A percentile compares a stretch with the other conserved stretches of the same genome.
Evolutionary conservation across 345 rosid species (phyloP).

Genomic region (Lumnitzera racemosa): DNA sequence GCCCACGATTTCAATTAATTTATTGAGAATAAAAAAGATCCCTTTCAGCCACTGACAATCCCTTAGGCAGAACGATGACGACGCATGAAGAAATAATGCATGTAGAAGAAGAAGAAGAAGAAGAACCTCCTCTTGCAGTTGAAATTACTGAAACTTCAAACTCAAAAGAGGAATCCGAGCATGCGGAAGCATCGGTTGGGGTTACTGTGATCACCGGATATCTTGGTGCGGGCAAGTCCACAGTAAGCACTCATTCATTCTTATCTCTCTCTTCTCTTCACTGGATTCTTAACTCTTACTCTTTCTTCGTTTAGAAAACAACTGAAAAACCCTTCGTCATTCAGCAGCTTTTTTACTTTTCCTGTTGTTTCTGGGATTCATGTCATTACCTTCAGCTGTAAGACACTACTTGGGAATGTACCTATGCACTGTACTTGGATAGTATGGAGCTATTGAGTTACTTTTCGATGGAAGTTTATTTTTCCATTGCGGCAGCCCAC

Average conservation of each 20-base stretch:
- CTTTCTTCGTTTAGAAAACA: neutral
- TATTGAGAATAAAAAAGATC: too few relatives aligned
- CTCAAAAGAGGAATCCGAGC: constrained; percentile 1
- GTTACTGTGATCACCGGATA: constrained; percentile 89
- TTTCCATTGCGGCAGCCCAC: too few relatives aligned
- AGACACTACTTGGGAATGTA: too few relatives aligned
- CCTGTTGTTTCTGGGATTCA: too few relatives aligned
- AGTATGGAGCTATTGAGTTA: too few relatives aligned
- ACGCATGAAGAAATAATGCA: neutral
- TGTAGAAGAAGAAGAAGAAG: constrained; percentile 42
- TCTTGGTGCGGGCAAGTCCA: constrained; percentile 95
- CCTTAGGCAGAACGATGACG: too few relatives aligned
- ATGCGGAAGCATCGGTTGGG: constrained; percentile 43
- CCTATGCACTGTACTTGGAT: too few relatives aligned
- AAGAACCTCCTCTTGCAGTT: constrained; percentile 63
- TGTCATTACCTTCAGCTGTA: too few relatives aligned
- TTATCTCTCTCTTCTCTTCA: neutral
- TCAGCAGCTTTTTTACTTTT: too few relatives aligned
- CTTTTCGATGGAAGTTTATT: too few relatives aligned
- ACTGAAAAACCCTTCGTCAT: neutral
- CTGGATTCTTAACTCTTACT: neutral
- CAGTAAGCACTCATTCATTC: constrained; percentile 33
- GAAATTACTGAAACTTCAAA: constrained; percentile 22
- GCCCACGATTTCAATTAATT: too few relatives aligned
- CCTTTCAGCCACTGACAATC: too few relatives aligned